A percentile compares a stretch with the other conserved stretches of the same genome.
phyloP scores from a whole-genome alignment of 805 yeast species.

The Candida methanosorbosa region DNA sequence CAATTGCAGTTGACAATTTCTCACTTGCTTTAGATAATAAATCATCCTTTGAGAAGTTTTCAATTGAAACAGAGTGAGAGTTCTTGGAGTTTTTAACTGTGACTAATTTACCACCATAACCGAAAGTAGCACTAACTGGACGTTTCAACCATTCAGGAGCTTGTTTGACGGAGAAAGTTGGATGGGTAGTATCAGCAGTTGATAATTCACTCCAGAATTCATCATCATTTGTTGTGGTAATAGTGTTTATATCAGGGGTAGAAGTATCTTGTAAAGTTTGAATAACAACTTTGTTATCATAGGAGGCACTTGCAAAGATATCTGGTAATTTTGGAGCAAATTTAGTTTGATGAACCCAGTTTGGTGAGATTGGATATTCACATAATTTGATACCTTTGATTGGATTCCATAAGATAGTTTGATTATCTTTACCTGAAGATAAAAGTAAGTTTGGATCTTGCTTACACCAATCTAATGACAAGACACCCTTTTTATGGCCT shows the following conservation, averaged over 20 bases:
- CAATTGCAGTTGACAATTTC: slow-evolving; percentile 47
- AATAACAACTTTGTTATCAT: slow-evolving; percentile 72
- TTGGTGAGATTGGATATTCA: slow-evolving; percentile 84
- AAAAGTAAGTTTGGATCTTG: slow-evolving; percentile 71
- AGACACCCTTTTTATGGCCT: slow-evolving; percentile 84
- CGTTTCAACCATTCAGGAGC: slow-evolving; percentile 87
- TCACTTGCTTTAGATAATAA: slow-evolving; percentile 26
- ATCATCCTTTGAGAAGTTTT: slow-evolving; percentile 30
- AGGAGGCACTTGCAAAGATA: slow-evolving; percentile 78
- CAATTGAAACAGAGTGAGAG: slow-evolving; percentile 31
- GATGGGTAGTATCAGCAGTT: slow-evolving; percentile 60
- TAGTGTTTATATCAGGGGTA: slow-evolving; percentile 40
- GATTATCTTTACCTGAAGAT: slow-evolving; percentile 89
- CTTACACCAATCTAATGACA: slow-evolving; percentile 89
- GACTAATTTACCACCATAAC: slow-evolving; percentile 88
- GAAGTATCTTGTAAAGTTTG: slow-evolving; percentile 87
- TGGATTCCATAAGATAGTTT: slow-evolving; percentile 89
- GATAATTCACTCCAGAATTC: slow-evolving; percentile 84
- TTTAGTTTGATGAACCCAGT: slow-evolving; percentile 86
- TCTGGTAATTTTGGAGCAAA: slow-evolving; percentile 90
- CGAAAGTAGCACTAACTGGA: slow-evolving; percentile 72
- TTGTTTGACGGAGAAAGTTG: slow-evolving; percentile 61
- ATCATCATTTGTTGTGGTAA: slow-evolving; percentile 42
- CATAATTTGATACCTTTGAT: slow-evolving; percentile 62
- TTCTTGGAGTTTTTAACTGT: slow-evolving; percentile 29